Percentiles rank a stretch among this genome's conserved stretches.
Conservation (phyloP, 305 asterid species). For the Fraxinus sp. region DNA sequence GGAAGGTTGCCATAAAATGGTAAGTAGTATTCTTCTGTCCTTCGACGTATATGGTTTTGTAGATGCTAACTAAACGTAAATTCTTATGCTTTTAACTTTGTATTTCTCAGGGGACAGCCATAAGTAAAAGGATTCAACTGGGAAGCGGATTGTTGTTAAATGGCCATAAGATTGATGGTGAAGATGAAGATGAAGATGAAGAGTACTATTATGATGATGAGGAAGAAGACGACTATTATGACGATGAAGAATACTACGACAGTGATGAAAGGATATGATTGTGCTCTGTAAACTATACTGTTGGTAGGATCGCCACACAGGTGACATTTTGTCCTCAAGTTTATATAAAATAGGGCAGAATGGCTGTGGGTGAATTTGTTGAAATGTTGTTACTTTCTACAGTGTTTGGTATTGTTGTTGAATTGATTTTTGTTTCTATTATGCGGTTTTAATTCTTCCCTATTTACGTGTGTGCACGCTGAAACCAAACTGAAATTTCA, state of each 20-base stretch:
- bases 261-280: conserved; percentile 44
- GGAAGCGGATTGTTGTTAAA: conserved; percentile 36
- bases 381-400: background rate
- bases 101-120: conserved; percentile 66
- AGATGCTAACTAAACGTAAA: background rate
- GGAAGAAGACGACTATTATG: conserved; percentile 47
- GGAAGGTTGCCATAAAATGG: conserved; percentile 67
- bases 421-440: background rate
- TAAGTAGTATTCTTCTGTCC: background rate
- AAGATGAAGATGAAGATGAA: conserved; percentile 28
- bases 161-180: conserved; percentile 39
- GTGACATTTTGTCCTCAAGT: background rate
- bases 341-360: conserved; percentile 10
- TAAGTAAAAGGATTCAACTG: conserved; percentile 49
- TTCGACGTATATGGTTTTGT: background rate
- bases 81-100: background rate
- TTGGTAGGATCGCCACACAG: background rate
- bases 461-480: background rate
- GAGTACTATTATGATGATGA: conserved; percentile 42
- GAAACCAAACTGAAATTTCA: background rate
- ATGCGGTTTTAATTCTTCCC: background rate
- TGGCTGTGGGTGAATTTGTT: conserved; percentile 2
- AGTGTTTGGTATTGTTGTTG: background rate
- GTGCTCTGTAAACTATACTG: conserved; percentile 25
- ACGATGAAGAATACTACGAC: conserved; percentile 46